phyloP scores from a whole-genome alignment of 768 basidiomycete genomes.

The Leccinum barrowsii region DNA sequence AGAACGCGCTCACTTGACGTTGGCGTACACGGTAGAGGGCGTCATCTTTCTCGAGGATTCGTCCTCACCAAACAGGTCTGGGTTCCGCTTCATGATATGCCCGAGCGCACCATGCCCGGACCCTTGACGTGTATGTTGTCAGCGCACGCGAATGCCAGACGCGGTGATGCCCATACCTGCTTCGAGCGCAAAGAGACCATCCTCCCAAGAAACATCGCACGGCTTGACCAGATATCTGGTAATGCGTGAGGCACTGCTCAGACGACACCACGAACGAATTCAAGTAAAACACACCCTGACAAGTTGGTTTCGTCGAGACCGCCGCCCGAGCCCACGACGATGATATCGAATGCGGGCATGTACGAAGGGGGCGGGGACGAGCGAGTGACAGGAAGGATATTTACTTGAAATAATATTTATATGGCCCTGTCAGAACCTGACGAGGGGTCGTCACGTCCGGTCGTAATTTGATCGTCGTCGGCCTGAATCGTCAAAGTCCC shows the following conservation, averaged over 20 bases:
- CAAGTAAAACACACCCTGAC: slow-evolving; percentile 58
- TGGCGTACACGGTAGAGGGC: slow-evolving; percentile 28
- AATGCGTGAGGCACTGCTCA: slow-evolving; percentile 10
- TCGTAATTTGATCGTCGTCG: neutral
- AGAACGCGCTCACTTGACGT: slow-evolving; percentile 28
- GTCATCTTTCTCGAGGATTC: slow-evolving; percentile 12
- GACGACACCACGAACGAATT: neutral
- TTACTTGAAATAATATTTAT: neutral
- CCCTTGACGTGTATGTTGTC: slow-evolving; percentile 36
- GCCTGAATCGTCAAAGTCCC: neutral
- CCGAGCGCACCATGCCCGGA: slow-evolving; percentile 81
- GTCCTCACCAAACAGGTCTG: slow-evolving; percentile 46
- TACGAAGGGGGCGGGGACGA: neutral
- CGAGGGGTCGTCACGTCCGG: neutral
- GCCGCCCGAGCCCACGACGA: slow-evolving; percentile 83
- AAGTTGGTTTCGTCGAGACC: slow-evolving; percentile 89
- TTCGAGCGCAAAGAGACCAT: slow-evolving; percentile 82
- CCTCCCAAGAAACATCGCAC: slow-evolving; percentile 59
- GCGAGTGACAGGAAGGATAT: neutral
- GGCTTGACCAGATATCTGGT: slow-evolving; percentile 87
- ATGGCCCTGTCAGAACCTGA: neutral
- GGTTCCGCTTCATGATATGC: slow-evolving; percentile 53
- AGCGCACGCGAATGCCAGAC: neutral
- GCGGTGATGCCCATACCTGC: slow-evolving; percentile 52
- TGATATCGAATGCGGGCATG: slow-evolving; percentile 61